These are phyloP conservation scores for Scedosporium apiospermum DNA, from an alignment of 2,329 filamentous ascomycete genomes.

Conservation along the genomic window DNA sequence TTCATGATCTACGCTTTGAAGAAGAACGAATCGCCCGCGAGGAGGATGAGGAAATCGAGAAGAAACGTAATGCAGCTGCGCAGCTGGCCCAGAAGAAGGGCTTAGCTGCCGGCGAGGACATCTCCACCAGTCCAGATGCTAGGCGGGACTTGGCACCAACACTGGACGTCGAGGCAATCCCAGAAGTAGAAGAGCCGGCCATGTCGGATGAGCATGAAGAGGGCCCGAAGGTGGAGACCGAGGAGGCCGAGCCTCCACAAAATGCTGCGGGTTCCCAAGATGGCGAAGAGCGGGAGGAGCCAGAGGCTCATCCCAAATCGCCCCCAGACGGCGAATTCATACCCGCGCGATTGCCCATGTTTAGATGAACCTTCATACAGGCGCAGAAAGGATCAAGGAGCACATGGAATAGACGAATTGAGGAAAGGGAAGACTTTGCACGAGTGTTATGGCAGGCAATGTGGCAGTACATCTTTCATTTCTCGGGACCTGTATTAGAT, in stretches of 20 bases:
- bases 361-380: slow-evolving; percentile 25
- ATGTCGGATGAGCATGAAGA: neutral
- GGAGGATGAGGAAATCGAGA: slow-evolving; percentile 44
- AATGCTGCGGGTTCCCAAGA: neutral
- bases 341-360: slow-evolving; percentile 48
- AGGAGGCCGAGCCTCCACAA: neutral
- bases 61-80: slow-evolving; percentile 41
- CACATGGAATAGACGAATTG: neutral
- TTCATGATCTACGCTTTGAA: slow-evolving; percentile 43
- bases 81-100: slow-evolving; percentile 41
- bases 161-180: neutral
- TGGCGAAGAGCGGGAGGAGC: neutral
- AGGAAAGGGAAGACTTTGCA: neutral
- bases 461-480: neutral
- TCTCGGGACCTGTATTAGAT: slow-evolving; percentile 4
- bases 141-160: neutral
- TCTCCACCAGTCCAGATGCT: neutral
- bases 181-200: slow-evolving; percentile 1
- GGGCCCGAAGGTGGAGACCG: neutral
- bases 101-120: slow-evolving; percentile 19
- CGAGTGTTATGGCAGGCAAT: neutral
- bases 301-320: neutral
- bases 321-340: slow-evolving; percentile 31
- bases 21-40: slow-evolving; percentile 40
- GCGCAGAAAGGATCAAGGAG: neutral